Base-by-base conservation (phyloP, 345 rosid genomes). In the Nephelium lappaceum region DNA sequence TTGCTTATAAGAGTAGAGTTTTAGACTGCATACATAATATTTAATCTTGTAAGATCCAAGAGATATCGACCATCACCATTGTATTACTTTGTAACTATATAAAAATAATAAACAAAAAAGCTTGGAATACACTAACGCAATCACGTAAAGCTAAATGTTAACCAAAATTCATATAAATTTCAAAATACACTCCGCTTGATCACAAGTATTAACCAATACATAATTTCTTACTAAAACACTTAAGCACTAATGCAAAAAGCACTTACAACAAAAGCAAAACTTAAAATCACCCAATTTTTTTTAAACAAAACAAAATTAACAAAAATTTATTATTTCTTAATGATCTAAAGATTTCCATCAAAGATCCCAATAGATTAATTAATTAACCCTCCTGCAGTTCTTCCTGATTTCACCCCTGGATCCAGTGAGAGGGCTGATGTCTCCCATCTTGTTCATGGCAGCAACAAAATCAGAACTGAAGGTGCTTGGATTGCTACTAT, bases 381-480 rank as follows among this genome's bases (percentile, higher is more conserved):
- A 95, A 81, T 95, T 95, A 42, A 65, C 41, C 47, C 80, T 85
- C 80, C 96, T 83, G 57, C 97, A 93, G 23, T 88, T 83, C 86
- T 85, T 93, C 79, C 99, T 82, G 36, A 93, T 85, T 84, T 95
- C 93, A 36, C 99, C 99, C 0, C 45, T 79, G 43, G 89, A 84
- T 57, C 97, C 96, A 2, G 96, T 93, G 74, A 93, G 91, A 5
- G 97, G 97, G 14, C 86, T 91, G 49, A 91, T 92, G 68, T 85
- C 90, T 64, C 91, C 96, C 98, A 95, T 92, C 81, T 87, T 93
- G 77, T 93, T 91, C 97, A 95, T 92, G 61, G 90, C 94, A 51
- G 91, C 67, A 1, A 67, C 81, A 38, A 91, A 95, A 75, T 93
- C 98, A 1, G 90, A 88, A 25, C 1, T 81, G 83, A 95, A 95